Evolutionary conservation across 352 stramenopile genomes (phyloP).

Genomic region (Phytopythium aichiense): DNA sequence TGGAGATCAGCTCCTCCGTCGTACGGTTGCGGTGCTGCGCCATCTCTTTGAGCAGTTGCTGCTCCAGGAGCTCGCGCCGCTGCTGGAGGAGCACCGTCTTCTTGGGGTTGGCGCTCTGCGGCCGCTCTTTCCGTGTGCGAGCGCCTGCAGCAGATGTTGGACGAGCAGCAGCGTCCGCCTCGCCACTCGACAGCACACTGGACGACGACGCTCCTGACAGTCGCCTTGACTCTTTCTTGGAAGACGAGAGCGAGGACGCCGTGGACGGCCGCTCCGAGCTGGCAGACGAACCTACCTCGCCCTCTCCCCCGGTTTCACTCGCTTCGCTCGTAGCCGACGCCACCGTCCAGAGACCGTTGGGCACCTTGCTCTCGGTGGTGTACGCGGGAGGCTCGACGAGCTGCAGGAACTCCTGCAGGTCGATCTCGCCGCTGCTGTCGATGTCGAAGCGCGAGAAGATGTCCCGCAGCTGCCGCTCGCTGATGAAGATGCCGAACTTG

Average conservation of each 20-base stretch:
- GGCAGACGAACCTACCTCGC: constrained; percentile 7
- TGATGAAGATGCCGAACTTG: constrained; percentile 77
- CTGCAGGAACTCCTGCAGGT: constrained; percentile 75
- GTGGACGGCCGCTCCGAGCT: not conserved
- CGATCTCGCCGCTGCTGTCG: constrained; percentile 66
- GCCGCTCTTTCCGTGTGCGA: constrained; percentile 43
- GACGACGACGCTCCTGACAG: not conserved
- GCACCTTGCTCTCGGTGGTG: constrained; percentile 46
- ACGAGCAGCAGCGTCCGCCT: not conserved
- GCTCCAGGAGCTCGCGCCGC: constrained; percentile 43
- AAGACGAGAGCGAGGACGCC: not conserved
- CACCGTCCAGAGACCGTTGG: constrained; percentile 53
- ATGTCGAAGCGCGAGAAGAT: constrained; percentile 61
- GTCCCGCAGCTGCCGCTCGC: constrained; percentile 63
- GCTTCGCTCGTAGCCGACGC: constrained; percentile 11
- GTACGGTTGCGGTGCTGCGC: constrained; percentile 1
- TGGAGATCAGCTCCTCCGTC: constrained; percentile 3
- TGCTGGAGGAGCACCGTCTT: constrained; percentile 64
- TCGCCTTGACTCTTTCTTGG: constrained; percentile 1
- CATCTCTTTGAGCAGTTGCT: constrained; percentile 18
- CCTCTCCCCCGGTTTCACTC: constrained; percentile 6
- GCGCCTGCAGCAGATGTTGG: not conserved
- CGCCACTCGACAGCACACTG: not conserved
- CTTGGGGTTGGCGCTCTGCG: constrained; percentile 58
- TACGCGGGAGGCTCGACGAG: constrained; percentile 64